Evolutionary conservation across 345 rosid genomes (phyloP), one percentile per base, ranked within the genome.

Genomic region (Dipteronia sinensis): DNA sequence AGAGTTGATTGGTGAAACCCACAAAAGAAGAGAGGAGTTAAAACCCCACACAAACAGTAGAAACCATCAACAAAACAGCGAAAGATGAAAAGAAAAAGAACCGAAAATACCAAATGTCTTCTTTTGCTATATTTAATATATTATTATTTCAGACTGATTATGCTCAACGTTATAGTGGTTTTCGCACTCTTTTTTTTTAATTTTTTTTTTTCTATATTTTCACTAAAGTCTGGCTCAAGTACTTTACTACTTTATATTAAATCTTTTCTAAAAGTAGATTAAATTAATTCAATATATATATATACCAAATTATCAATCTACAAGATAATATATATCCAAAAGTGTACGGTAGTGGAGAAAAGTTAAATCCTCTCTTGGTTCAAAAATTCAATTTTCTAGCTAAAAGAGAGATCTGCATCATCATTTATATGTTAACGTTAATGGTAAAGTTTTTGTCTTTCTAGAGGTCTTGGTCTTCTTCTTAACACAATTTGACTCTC

Each of bases 41-140:
- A 42, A 49, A 49, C 55, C 55, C 55, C 55, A 49, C 55, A 12
- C 6, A 31, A 13, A 13, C 17, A 49, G 16, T 3, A 2, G 55
- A 11, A 49, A 49, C 55, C 55, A 49, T 49, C 66, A 25, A 25
- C 6, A 61, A 22, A 47, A 69, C 19, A 49, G 31, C 3, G 27
- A 70, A 1, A 55, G 6, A n/a, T 8, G 7, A 23, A 71, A 29
- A 31, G 15, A 16, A 19, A 38, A 19, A n/a, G 29, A 16, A 34
- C 55, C n/a, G 74, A 55, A 72, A 72, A 23, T 72, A 55, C 49
- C 65, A 34, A 55, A 56, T 56, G 31, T 16, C 5, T n/a, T 44
- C 25, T 34, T 19, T 56, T 29, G 55, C 4, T 11, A 42, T 4
- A 31, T 31, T 31, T 31, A 29, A 49, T 49, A 49, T 12, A 49